A percentile compares a stretch with the other conserved stretches of the same genome.
Conservation (phyloP, 306 rosid genomes). For the Nissolia schottii region DNA sequence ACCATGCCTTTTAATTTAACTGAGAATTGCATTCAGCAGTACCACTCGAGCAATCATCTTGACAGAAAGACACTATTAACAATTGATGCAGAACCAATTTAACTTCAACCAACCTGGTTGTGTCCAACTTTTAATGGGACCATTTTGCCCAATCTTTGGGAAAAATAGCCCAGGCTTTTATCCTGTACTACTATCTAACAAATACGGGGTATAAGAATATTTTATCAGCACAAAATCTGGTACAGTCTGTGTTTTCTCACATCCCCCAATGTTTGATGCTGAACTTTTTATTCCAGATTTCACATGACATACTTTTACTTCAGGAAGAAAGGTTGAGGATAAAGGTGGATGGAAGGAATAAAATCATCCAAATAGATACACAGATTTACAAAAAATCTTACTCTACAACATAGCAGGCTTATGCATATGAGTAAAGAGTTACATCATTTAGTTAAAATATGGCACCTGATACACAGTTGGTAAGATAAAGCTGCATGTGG, state of each 20-base stretch:
- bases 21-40: not conserved
- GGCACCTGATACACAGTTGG: not conserved
- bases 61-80: not conserved
- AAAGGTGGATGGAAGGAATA: not conserved
- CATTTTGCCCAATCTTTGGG: not conserved
- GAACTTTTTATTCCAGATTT: not conserved
- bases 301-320: not conserved
- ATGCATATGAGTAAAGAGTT: not conserved
- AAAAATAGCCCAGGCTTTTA: not conserved
- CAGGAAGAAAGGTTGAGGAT: not conserved
- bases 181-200: not conserved
- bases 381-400: not conserved
- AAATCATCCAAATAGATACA: not conserved
- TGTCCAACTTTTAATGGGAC: not conserved
- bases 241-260: not conserved
- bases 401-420: not conserved
- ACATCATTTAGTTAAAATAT: not conserved
- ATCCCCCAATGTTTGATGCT: not conserved
- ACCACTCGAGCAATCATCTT: not conserved
- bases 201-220: not conserved
- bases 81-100: not conserved
- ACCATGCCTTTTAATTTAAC: constrained; percentile 2
- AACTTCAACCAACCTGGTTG: not conserved
- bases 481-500: not conserved
- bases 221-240: not conserved